Base-by-base conservation (phyloP, 805 yeast species). In the Huiozyma sinensis region DNA sequence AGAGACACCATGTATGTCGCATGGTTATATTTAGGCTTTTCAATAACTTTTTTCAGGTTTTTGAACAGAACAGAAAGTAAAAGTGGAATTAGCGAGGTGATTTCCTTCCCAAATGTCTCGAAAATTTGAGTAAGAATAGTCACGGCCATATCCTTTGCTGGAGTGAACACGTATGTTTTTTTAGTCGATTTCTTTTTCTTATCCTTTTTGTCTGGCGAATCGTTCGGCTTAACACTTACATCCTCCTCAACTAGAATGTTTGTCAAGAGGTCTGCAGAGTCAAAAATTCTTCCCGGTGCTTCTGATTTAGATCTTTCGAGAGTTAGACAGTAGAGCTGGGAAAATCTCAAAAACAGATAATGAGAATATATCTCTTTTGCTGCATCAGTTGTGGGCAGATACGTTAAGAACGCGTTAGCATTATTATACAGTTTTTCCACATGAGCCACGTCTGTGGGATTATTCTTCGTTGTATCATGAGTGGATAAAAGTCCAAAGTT, bases 1-100 rank as follows among this genome's bases (percentile, higher is more conserved):
- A 61, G 39, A 7, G 52, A 45, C 10, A 58, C 63, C 50, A 58
- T 52, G 35, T 55, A 55, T 5, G 54, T 44, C 5, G 64, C 55
- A 47, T 66, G 66, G 10, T 53, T 38, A 39, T 63, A 50, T 44
- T 63, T 65, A 30, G 49, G 50, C 33, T 63, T 55, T 31, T 62
- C 62, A 11, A 52, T 44, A 39, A 51, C 50, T 42, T 66, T 66
- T 45, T 65, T 68, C 24, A 69, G 38, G 17, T 61, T 54, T 46
- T 63, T 67, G 43, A 65, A 52, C 6, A 63, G 38, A 1, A 55
- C 44, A 6, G 61, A 42, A 11, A 63, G 41, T 4, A 67, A 33
- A 5, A 63, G 45, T 6, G 72, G 67, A 1, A 58, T 53, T 35
- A 67, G 55, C 1, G 71, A 63, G 6, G 60, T 53, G 2, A 68